Evolutionary conservation across 768 basidiomycete genomes (phyloP).

Genomic region (Leccinum longicurvipes): DNA sequence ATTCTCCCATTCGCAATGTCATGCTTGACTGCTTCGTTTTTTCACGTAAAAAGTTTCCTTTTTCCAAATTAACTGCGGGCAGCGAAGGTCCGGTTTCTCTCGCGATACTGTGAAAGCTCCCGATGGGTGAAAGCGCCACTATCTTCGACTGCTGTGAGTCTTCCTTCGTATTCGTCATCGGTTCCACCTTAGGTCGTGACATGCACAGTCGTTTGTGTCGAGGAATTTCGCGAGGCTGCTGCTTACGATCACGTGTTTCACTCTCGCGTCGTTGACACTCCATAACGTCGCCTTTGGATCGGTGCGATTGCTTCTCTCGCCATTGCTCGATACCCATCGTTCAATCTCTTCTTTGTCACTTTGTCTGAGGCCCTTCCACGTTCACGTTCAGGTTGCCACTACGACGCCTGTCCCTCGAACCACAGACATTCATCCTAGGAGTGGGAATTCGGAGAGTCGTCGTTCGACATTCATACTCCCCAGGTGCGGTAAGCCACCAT

Average conservation of each 20-base stretch:
- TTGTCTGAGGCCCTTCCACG: constrained; percentile 55
- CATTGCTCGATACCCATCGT: constrained; percentile 56
- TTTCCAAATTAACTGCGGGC: too few relatives aligned
- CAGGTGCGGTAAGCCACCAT: constrained; percentile 43
- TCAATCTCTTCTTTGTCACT: constrained; percentile 52
- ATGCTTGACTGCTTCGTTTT: constrained; percentile 60
- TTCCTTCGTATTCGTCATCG: neutral
- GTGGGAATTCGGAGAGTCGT: constrained; percentile 62
- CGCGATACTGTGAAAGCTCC: too few relatives aligned
- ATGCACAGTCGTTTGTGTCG: constrained; percentile 18
- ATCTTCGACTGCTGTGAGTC: constrained; percentile 17
- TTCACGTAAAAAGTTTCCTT: too few relatives aligned
- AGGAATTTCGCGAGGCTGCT: constrained; percentile 22
- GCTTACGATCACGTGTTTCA: constrained; percentile 40
- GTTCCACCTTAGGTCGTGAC: neutral
- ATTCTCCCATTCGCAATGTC: constrained; percentile 55
- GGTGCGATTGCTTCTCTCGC: constrained; percentile 43
- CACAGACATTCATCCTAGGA: constrained; percentile 48
- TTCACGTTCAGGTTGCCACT: constrained; percentile 51
- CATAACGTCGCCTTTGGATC: constrained; percentile 47
- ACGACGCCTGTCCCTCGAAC: constrained; percentile 42
- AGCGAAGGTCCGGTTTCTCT: too few relatives aligned
- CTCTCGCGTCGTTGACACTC: constrained; percentile 34
- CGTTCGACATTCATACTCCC: constrained; percentile 59
- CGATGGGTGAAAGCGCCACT: constrained; percentile 34